These are phyloP conservation scores for Fusarium virguliforme DNA, from an alignment of 2,329 filamentous ascomycete species.

Conservation along the genomic window DNA sequence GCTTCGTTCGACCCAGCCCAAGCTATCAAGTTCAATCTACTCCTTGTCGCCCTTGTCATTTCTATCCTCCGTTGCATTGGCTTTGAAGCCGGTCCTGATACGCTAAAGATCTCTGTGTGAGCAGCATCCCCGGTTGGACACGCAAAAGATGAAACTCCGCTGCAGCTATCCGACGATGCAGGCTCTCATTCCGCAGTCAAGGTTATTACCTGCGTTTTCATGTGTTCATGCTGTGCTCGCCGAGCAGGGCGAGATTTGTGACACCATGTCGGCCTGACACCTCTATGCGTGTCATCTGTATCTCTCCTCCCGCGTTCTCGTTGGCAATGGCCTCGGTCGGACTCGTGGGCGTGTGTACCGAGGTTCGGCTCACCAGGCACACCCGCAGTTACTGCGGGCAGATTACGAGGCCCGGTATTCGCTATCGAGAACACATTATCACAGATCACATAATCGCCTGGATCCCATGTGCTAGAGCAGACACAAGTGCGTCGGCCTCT, in stretches of 20 bases:
- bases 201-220: conserved; percentile 12
- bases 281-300: neutral
- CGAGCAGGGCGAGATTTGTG: conserved; percentile 27
- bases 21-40: conserved; percentile 2
- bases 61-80: neutral
- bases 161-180: conserved; percentile 7
- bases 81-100: neutral
- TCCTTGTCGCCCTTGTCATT: neutral
- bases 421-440: neutral
- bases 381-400: neutral
- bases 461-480: neutral
- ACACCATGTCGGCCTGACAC: conserved; percentile 9
- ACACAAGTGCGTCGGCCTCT: neutral
- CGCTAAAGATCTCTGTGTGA: neutral
- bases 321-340: neutral
- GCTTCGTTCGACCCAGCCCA: neutral
- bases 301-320: neutral
- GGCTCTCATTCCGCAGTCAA: conserved; percentile 8
- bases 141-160: conserved; percentile 8
- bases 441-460: neutral
- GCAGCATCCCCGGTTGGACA: neutral
- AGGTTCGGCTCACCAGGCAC: neutral
- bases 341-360: neutral
- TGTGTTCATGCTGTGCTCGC: conserved; percentile 36
- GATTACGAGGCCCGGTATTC: neutral